These are phyloP conservation scores for Setaria italica DNA, from an alignment of 202 grass and related monocot genomes.

Conservation along the genomic window DNA sequence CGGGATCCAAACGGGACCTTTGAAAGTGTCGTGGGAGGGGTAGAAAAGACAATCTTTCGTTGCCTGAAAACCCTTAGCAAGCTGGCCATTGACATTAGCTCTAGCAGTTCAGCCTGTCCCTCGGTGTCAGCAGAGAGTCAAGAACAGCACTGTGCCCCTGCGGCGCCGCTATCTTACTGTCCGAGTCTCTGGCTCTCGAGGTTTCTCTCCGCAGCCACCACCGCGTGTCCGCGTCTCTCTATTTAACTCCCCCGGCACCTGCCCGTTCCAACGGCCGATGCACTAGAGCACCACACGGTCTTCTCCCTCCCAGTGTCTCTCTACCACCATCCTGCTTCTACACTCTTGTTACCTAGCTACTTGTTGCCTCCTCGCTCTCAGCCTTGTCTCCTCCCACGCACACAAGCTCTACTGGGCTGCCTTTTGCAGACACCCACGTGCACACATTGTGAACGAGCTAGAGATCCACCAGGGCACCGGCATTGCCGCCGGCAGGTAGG, in stretches of 20 bases:
- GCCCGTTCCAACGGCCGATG: slow-evolving; percentile 43
- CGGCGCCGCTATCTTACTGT: not conserved
- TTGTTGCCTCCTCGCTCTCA: not conserved
- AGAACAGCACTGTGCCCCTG: not conserved
- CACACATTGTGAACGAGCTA: too few relatives aligned
- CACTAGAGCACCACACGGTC: slow-evolving; percentile 5
- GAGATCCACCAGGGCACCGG: too few relatives aligned
- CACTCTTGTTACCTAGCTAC: not conserved
- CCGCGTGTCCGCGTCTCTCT: not conserved
- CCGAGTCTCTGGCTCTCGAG: not conserved
- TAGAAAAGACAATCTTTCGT: too few relatives aligned
- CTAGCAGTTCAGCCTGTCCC: not conserved
- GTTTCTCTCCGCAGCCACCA: not conserved
- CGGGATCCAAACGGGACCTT: too few relatives aligned
- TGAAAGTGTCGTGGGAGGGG: too few relatives aligned
- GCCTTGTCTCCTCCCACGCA: not conserved
- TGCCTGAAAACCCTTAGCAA: too few relatives aligned
- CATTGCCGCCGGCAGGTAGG: not conserved
- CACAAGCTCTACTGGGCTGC: not conserved
- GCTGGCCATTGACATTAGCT: too few relatives aligned
- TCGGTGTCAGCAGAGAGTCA: not conserved
- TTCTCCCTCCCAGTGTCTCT: slow-evolving; percentile 38
- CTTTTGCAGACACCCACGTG: not conserved
- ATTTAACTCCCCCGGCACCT: slow-evolving; percentile 41
- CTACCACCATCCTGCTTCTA: not conserved